These are phyloP conservation scores for Sicyos edulis DNA, from an alignment of 306 rosid species.

Conservation along the genomic window DNA sequence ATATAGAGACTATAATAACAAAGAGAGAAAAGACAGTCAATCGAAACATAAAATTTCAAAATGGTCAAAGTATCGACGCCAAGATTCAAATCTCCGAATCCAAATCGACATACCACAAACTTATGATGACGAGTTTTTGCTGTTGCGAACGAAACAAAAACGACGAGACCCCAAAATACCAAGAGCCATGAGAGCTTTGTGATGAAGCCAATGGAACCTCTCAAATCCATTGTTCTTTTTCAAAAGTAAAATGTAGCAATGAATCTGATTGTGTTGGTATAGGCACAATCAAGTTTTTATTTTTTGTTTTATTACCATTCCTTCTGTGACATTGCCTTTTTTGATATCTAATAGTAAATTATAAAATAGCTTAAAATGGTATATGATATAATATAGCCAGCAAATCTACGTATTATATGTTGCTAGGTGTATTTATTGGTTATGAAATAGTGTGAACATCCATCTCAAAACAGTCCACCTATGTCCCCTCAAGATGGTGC, in stretches of 20 bases:
- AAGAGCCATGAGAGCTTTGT: conserved; percentile 7
- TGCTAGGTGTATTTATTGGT: no score
- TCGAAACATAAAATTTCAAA: no score
- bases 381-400: neutral
- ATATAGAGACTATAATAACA: no score
- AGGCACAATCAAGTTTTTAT: neutral
- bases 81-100: neutral
- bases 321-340: neutral
- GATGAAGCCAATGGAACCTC: neutral
- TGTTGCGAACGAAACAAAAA: neutral
- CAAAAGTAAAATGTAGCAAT: neutral
- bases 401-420: neutral
- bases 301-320: neutral
- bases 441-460: no score
- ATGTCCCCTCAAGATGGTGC: no score
- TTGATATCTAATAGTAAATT: neutral
- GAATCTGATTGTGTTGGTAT: neutral
- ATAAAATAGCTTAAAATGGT: conserved; percentile 6
- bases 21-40: neutral
- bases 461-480: no score
- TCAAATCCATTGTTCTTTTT: neutral
- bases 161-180: neutral
- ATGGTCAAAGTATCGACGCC: neutral
- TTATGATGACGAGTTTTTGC: conserved; percentile 11
- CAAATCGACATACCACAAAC: conserved; percentile 2